Percentiles rank a stretch among this genome's conserved stretches.
phyloP scores from a whole-genome alignment of 345 rosid genomes.

The Citrus mangshanensis region DNA sequence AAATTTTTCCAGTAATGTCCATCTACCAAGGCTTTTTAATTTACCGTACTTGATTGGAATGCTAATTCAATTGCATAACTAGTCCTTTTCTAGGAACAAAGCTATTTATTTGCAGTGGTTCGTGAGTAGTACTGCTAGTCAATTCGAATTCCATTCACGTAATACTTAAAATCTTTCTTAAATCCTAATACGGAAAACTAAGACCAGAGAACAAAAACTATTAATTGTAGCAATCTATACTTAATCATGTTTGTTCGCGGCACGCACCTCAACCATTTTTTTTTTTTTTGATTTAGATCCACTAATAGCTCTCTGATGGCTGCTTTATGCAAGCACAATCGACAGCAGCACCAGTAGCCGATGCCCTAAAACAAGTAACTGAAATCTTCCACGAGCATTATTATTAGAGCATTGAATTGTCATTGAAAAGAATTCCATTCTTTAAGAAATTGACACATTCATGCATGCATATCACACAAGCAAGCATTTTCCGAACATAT shows the following conservation, averaged over 20 bases:
- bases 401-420: not conserved
- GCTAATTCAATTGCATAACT: not conserved
- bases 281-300: not conserved
- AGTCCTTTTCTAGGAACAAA: not conserved
- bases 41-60: not conserved
- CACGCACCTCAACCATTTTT: not conserved
- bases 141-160: not conserved
- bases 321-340: not conserved
- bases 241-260: not conserved
- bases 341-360: not conserved
- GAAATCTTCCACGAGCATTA: not conserved
- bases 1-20: not conserved
- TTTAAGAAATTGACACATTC: not conserved
- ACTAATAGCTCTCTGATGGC: not conserved
- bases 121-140: too few relatives aligned
- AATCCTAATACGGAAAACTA: not conserved
- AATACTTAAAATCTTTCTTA: not conserved
- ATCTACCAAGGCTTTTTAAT: not conserved
- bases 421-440: not conserved
- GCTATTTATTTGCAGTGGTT: too few relatives aligned
- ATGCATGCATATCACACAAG: not conserved
- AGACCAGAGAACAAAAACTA: not conserved
- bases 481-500: not conserved
- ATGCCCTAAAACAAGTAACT: not conserved
- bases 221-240: not conserved